These are phyloP conservation scores for Botrytis byssoidea DNA, from an alignment of 2,329 filamentous ascomycete genomes.

Conservation along the genomic window DNA sequence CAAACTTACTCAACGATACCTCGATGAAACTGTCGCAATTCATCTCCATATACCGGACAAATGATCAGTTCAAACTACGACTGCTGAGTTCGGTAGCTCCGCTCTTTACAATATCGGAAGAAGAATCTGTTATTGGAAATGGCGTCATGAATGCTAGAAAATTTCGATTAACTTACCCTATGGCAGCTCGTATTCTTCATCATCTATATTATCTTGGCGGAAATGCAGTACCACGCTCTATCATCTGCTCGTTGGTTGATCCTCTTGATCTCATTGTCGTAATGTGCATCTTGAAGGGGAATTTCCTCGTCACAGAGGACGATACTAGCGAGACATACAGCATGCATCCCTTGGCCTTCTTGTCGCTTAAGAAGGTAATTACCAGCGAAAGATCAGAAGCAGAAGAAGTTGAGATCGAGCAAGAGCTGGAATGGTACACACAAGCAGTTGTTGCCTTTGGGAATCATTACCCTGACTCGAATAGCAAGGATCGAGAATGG, in stretches of 20 bases:
- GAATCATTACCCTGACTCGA: constrained; percentile 29
- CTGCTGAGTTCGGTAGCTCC: constrained; percentile 29
- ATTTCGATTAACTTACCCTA: constrained; percentile 27
- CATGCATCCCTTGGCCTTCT: constrained; percentile 31
- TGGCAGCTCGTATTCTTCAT: constrained; percentile 26
- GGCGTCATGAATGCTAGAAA: constrained; percentile 28
- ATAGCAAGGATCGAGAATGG: constrained; percentile 29
- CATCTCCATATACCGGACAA: constrained; percentile 28
- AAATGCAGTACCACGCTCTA: constrained; percentile 26
- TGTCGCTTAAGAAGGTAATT: constrained; percentile 28
- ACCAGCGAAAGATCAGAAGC: constrained; percentile 18
- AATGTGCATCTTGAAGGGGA: constrained; percentile 29
- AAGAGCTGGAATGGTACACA: constrained; percentile 31
- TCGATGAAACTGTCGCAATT: constrained; percentile 34
- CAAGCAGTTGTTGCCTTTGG: constrained; percentile 30
- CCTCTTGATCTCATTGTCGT: constrained; percentile 31
- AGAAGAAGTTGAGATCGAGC: constrained; percentile 24
- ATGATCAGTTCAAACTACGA: constrained; percentile 31
- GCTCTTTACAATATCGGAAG: constrained; percentile 25
- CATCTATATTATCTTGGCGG: constrained; percentile 33
- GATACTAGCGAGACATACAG: constrained; percentile 29
- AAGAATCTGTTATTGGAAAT: constrained; percentile 28
- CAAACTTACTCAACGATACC: constrained; percentile 29
- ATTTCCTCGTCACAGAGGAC: constrained; percentile 26
- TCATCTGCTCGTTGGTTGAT: constrained; percentile 29